phyloP scores from a whole-genome alignment of 1,284 basidiomycete species.

The Puccinia triticina region DNA sequence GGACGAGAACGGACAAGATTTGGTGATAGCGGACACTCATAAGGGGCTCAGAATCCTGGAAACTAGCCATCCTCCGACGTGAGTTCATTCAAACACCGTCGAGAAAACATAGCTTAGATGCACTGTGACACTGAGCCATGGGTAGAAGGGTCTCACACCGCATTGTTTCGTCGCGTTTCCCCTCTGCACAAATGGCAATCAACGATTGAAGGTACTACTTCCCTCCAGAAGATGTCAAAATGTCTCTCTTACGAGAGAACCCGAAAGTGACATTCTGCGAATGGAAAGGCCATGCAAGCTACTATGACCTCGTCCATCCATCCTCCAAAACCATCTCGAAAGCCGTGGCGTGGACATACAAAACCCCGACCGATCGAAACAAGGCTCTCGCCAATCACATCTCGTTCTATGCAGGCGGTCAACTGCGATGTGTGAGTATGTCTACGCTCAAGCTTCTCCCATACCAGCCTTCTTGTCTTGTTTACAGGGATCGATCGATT shows the following conservation, averaged over 20 bases:
- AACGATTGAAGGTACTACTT: constrained; percentile 22
- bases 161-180: not conserved
- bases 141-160: not conserved
- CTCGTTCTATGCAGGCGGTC: constrained; percentile 56
- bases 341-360: constrained; percentile 58
- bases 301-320: constrained; percentile 56
- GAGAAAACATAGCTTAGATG: too few relatives aligned
- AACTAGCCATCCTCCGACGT: constrained; percentile 58
- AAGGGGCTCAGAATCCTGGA: constrained; percentile 58
- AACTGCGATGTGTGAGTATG: constrained; percentile 1
- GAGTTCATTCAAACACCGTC: not conserved
- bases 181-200: not conserved
- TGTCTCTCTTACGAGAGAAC: constrained; percentile 54
- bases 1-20: constrained; percentile 49
- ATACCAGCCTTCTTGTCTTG: constrained; percentile 52
- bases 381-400: constrained; percentile 57
- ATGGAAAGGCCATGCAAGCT: constrained; percentile 58
- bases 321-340: constrained; percentile 38
- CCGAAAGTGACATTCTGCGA: constrained; percentile 58
- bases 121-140: not conserved
- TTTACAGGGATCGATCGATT: not conserved
- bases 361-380: constrained; percentile 55
- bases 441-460: constrained; percentile 28
- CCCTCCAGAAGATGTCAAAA: constrained; percentile 51
- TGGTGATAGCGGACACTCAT: constrained; percentile 57